phyloP scores from a whole-genome alignment of 495 filamentous ascomycete genomes.

The Neurospora tetraspora region DNA sequence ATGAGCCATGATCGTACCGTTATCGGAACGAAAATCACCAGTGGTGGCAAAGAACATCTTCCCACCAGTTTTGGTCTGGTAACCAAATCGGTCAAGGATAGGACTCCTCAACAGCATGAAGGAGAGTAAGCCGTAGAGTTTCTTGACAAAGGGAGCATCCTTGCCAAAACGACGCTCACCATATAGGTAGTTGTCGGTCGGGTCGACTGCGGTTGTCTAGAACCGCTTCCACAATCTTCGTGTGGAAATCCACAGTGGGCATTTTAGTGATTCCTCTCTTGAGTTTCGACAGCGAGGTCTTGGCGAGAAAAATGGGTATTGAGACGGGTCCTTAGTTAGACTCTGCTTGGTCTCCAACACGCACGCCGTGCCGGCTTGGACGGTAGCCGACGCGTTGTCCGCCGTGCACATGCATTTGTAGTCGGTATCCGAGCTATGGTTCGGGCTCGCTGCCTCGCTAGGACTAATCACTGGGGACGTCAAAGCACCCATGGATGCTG shows the following conservation, averaged over 20 bases:
- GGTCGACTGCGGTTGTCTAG: not conserved
- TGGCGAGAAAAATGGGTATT: not conserved
- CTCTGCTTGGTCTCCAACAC: conserved; percentile 28
- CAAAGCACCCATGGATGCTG: conserved; percentile 32
- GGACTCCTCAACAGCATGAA: not conserved
- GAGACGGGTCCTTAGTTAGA: conserved; percentile 33
- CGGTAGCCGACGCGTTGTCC: too few species aligned
- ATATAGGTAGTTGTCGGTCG: not conserved
- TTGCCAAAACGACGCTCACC: not conserved
- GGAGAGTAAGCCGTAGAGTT: not conserved
- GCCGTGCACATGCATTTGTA: too few species aligned
- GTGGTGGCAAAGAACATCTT: too few species aligned
- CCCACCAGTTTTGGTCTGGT: not conserved
- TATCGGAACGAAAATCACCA: too few species aligned
- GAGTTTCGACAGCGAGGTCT: not conserved
- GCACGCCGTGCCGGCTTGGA: too few species aligned
- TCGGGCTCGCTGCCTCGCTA: conserved; percentile 44
- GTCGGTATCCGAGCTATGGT: conserved; percentile 29
- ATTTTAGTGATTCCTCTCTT: not conserved
- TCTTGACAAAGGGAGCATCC: not conserved
- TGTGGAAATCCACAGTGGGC: not conserved
- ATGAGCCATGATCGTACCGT: too few species aligned
- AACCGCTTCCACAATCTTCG: not conserved
- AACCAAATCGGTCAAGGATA: not conserved
- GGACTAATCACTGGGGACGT: conserved; percentile 38